Evolutionary conservation across 2,329 filamentous ascomycete species (phyloP).

Genomic region (Sclerotinia borealis): DNA sequence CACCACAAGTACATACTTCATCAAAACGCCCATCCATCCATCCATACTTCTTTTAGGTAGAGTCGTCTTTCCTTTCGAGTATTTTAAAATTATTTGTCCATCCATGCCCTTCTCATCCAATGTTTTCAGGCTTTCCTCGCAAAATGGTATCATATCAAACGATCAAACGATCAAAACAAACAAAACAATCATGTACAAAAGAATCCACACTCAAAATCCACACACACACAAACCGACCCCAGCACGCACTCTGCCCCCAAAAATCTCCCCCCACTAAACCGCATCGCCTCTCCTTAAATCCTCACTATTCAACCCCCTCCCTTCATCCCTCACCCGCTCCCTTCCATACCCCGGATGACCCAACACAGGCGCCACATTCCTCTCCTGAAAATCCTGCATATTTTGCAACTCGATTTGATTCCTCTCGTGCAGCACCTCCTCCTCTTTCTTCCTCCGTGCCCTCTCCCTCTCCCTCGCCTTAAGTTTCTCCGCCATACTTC

Average conservation of each 20-base stretch:
- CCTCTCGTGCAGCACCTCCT: conserved; percentile 17
- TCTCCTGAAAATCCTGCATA: conserved; percentile 13
- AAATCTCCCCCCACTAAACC: not conserved
- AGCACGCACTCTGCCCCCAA: too few species aligned
- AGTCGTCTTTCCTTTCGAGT: not conserved
- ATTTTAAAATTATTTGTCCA: not conserved
- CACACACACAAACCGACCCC: not conserved
- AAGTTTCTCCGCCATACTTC: conserved; percentile 7
- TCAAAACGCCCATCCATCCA: too few species aligned
- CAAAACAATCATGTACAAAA: not conserved
- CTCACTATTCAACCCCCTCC: conserved; percentile 15
- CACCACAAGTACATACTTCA: too few species aligned
- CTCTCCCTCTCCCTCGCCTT: conserved; percentile 5
- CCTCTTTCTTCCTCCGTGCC: conserved; percentile 15
- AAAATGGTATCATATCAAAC: conserved; percentile 5
- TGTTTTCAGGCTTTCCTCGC: not conserved
- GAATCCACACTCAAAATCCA: not conserved
- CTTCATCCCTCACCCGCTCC: not conserved
- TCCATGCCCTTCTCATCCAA: not conserved
- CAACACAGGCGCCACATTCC: conserved; percentile 24
- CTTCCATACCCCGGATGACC: conserved; percentile 26
- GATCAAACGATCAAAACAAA: not conserved
- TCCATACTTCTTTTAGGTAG: not conserved
- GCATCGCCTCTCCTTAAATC: conserved; percentile 22
- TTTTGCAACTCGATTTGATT: conserved; percentile 25